Evolutionary conservation across 2,329 filamentous ascomycete genomes (phyloP), one percentile per base, ranked within the genome.

Genomic region (Penicillium sp.): DNA sequence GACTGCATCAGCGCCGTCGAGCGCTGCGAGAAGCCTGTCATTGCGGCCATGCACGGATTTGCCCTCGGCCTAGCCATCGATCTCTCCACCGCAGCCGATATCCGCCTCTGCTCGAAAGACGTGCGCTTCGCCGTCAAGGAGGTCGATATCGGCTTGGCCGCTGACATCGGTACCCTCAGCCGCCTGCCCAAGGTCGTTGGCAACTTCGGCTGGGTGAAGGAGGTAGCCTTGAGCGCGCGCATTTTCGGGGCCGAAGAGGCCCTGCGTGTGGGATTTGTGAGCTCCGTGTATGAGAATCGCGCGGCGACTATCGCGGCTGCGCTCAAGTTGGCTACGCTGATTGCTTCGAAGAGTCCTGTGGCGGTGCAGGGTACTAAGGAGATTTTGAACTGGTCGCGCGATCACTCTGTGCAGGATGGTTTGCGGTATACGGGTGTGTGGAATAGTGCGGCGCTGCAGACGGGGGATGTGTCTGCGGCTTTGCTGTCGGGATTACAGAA

Each of bases 331-430:
- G 92, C 89, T 0, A 78, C 73, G 12, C 70, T 88, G 71, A 86
- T 97, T 61, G 90, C 91, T 30, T 81, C 76, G 19, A 97, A 97
- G 85, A 95, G 91, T 72, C 94, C 94, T 0, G 88, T 98, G 24
- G 93, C 92, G 1, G 91, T 94, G 66, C 87, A 92, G 80, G 89
- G 91, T 6, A 96, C 93, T 9, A 97, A 97, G 82, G 91, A 95
- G 79, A 79, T 96, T 65, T 75, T 97, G 73, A 93, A 95, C 77
- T 92, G 89, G 73, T 90, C 89, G 37, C 85, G 91, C 70, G 93
- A 96, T 76, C 87, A 93, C 75, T 83, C 84, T 2, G 87, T 96
- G 30, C 86, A 85, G 50, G 92, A 96, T 69, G 92, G 88, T 51
- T 79, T 98, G 75, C 86, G 87, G 61, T 97, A 97, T 77, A 96